Percentiles rank a stretch among this genome's conserved stretches.
phyloP scores from a whole-genome alignment of 495 filamentous ascomycete genomes.

The Penicillium cosmopolitanum region DNA sequence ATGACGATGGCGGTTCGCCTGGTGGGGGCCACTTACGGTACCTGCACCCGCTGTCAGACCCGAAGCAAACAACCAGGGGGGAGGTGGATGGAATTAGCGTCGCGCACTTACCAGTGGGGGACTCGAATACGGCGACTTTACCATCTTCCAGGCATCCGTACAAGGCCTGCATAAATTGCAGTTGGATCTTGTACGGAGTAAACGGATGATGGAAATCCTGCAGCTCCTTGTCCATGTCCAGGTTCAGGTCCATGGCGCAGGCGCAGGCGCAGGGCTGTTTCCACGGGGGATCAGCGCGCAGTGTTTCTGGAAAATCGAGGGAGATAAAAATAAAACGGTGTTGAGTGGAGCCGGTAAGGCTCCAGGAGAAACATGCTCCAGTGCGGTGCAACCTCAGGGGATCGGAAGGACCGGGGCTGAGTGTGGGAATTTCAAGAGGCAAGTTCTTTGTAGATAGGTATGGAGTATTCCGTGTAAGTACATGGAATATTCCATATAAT shows the following conservation, averaged over 20 bases:
- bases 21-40: slow-evolving; percentile 39
- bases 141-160: slow-evolving; percentile 82
- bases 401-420: slow-evolving; percentile 9
- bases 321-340: slow-evolving; percentile 26
- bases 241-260: too few relatives aligned
- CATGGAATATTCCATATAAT: too few relatives aligned
- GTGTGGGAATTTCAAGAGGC: background rate
- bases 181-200: slow-evolving; percentile 87
- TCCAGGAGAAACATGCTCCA: slow-evolving; percentile 14
- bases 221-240: slow-evolving; percentile 4
- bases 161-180: slow-evolving; percentile 84
- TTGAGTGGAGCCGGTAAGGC: slow-evolving; percentile 17
- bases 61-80: slow-evolving; percentile 9
- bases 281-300: slow-evolving; percentile 6
- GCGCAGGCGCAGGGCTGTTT: slow-evolving; percentile 4
- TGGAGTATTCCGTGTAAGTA: too few relatives aligned
- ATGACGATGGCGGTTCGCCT: background rate
- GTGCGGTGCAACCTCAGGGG: slow-evolving; percentile 5
- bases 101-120: slow-evolving; percentile 70
- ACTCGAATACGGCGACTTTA: slow-evolving; percentile 88
- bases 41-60: slow-evolving; percentile 33
- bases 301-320: slow-evolving; percentile 18
- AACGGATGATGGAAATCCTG: slow-evolving; percentile 89
- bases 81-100: too few relatives aligned
- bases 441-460: background rate